These are phyloP conservation scores for Trapa bicornis DNA, from an alignment of 345 rosid species.

Conservation along the genomic window DNA sequence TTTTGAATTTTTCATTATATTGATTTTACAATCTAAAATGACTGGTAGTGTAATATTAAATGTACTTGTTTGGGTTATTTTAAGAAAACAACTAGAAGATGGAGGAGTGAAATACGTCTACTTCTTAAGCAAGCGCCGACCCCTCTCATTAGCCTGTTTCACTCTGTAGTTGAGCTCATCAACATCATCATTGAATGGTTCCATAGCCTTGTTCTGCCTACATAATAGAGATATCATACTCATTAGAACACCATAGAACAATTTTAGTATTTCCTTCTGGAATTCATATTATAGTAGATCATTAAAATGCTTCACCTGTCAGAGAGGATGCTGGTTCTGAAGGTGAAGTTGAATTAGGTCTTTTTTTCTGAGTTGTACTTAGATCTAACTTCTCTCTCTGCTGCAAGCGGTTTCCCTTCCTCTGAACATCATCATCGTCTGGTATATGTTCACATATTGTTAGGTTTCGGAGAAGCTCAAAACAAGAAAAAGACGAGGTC, in stretches of 20 bases:
- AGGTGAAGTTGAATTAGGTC: constrained; percentile 29
- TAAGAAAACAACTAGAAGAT: too few species aligned
- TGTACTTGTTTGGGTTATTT: too few species aligned
- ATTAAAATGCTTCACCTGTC: constrained; percentile 37
- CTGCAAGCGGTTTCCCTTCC: constrained; percentile 42
- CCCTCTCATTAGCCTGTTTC: constrained; percentile 53
- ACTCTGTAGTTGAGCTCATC: constrained; percentile 65
- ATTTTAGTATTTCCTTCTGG: too few species aligned
- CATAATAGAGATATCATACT: constrained; percentile 7
- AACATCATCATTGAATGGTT: constrained; percentile 48
- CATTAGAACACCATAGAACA: not conserved
- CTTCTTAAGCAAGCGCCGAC: constrained; percentile 64
- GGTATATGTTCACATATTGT: not conserved
- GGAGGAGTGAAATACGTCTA: too few species aligned
- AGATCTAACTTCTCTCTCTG: constrained; percentile 81
- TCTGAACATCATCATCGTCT: constrained; percentile 56
- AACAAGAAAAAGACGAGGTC: too few species aligned
- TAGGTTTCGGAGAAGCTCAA: not conserved
- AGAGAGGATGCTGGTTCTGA: constrained; percentile 50
- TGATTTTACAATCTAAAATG: too few species aligned
- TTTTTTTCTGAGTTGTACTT: constrained; percentile 29
- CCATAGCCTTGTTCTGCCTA: constrained; percentile 70
- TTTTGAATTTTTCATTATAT: too few species aligned
- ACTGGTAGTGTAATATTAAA: too few species aligned
- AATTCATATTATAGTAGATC: too few species aligned